Conservation (phyloP, 768 basidiomycete species). For the Trametes villosa region DNA sequence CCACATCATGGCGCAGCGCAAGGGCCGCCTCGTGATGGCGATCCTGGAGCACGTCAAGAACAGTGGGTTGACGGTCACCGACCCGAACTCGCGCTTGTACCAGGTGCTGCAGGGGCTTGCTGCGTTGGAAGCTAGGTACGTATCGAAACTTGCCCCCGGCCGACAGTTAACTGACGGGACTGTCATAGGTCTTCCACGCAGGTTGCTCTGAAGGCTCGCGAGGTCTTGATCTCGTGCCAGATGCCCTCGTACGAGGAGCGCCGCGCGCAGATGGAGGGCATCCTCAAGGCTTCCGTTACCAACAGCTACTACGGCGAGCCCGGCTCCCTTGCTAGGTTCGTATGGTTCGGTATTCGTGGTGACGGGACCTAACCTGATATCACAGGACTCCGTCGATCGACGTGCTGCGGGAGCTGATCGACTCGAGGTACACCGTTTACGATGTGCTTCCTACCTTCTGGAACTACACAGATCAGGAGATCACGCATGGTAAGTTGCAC, state of each 20-base stretch:
- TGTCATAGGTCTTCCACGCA: slow-evolving; percentile 76
- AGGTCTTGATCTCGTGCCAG: slow-evolving; percentile 94
- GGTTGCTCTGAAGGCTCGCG: slow-evolving; percentile 93
- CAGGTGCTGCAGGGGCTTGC: slow-evolving; percentile 82
- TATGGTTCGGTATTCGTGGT: neutral
- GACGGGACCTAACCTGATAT: neutral
- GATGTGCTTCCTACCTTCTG: slow-evolving; percentile 98
- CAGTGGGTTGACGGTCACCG: slow-evolving; percentile 74
- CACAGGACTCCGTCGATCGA: slow-evolving; percentile 83
- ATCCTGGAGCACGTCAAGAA: slow-evolving; percentile 91
- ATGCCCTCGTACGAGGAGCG: slow-evolving; percentile 98
- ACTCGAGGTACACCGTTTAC: slow-evolving; percentile 95
- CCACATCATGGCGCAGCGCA: slow-evolving; percentile 94
- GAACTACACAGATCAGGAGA: slow-evolving; percentile 81
- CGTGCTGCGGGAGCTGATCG: slow-evolving; percentile 88
- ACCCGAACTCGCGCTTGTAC: slow-evolving; percentile 73
- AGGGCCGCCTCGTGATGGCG: slow-evolving; percentile 84
- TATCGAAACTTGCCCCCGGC: slow-evolving; percentile 14
- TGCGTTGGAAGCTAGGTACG: slow-evolving; percentile 85
- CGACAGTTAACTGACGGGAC: neutral
- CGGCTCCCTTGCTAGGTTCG: slow-evolving; percentile 61
- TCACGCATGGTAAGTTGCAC: slow-evolving; percentile 69
- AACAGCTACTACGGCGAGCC: slow-evolving; percentile 91
- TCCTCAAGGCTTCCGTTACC: slow-evolving; percentile 86
- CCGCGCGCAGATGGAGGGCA: slow-evolving; percentile 89